phyloP scores from a whole-genome alignment of 169 alveolate genomes.

The Perkinsus marinus region DNA sequence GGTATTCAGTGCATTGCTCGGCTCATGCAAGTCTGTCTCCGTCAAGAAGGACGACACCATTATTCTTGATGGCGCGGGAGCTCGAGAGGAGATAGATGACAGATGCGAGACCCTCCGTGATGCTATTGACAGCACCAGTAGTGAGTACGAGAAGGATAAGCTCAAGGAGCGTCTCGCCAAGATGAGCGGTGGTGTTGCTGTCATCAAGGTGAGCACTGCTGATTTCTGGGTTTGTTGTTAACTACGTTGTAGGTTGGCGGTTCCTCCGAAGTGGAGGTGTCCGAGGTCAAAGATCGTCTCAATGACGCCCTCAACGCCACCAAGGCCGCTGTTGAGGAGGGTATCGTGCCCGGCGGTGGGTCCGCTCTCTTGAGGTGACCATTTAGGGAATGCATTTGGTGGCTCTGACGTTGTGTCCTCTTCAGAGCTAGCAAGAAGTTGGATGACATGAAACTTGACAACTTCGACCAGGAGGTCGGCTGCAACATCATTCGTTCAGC shows the following conservation, averaged over 20 bases:
- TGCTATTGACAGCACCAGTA: conserved; percentile 64
- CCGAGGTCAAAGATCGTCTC: conserved; percentile 93
- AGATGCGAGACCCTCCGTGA: conserved; percentile 77
- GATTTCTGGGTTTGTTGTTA: not conserved
- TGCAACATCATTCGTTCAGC: conserved; percentile 86
- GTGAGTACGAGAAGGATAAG: conserved; percentile 80
- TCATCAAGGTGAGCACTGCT: conserved; percentile 54
- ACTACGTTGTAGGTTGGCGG: conserved; percentile 76
- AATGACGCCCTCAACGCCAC: conserved; percentile 97
- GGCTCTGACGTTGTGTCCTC: conserved; percentile 48
- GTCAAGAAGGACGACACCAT: conserved; percentile 95
- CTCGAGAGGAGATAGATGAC: conserved; percentile 67
- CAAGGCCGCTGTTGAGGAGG: conserved; percentile 97
- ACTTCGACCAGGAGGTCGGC: conserved; percentile 85
- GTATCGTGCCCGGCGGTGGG: conserved; percentile 99
- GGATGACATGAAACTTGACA: conserved; percentile 44
- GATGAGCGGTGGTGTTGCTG: conserved; percentile 96
- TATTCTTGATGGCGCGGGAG: conserved; percentile 90
- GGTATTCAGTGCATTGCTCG: conserved; percentile 55
- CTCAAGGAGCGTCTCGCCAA: conserved; percentile 94
- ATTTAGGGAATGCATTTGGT: conserved; percentile 46
- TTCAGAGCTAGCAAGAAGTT: not conserved
- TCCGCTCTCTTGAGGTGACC: conserved; percentile 54
- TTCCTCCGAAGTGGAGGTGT: conserved; percentile 89
- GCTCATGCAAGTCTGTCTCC: conserved; percentile 82